Percentiles rank a stretch among this genome's conserved stretches.
Conservation (phyloP, 495 filamentous ascomycete species). For the Hypoxylon fragiforme region DNA sequence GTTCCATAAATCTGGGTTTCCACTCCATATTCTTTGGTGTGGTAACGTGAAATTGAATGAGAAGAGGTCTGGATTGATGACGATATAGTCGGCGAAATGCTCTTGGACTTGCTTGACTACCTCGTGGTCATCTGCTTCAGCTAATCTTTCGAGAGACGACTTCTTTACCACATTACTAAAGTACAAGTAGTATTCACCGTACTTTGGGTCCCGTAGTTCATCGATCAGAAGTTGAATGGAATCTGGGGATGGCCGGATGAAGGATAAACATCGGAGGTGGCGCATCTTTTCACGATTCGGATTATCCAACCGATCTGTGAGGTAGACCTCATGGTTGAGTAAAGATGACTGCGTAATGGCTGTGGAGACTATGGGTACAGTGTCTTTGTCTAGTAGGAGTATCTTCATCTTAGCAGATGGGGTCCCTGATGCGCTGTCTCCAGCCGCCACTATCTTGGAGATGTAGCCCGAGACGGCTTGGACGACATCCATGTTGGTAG, state of each 20-base stretch:
- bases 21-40: conserved; percentile 75
- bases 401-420: conserved; percentile 98
- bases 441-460: conserved; percentile 92
- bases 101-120: conserved; percentile 92
- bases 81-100: conserved; percentile 92
- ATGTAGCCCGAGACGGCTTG: conserved; percentile 92
- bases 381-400: conserved; percentile 90
- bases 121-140: conserved; percentile 97
- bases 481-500: conserved; percentile 80
- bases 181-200: conserved; percentile 96
- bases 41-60: conserved; percentile 77
- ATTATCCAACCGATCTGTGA: conserved; percentile 95
- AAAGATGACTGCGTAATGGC: conserved; percentile 94
- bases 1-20: conserved; percentile 86
- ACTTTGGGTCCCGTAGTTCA: conserved; percentile 93
- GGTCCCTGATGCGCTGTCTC: conserved; percentile 69
- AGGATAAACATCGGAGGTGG: conserved; percentile 90
- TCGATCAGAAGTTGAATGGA: conserved; percentile 93
- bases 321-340: conserved; percentile 96
- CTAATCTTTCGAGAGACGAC: conserved; percentile 89
- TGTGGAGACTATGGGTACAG: conserved; percentile 89
- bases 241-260: conserved; percentile 86
- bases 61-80: conserved; percentile 93
- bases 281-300: conserved; percentile 93
- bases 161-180: conserved; percentile 98